Evolutionary conservation across 1,284 basidiomycete genomes (phyloP).

Genomic region (Leccinum cinnamomeum): DNA sequence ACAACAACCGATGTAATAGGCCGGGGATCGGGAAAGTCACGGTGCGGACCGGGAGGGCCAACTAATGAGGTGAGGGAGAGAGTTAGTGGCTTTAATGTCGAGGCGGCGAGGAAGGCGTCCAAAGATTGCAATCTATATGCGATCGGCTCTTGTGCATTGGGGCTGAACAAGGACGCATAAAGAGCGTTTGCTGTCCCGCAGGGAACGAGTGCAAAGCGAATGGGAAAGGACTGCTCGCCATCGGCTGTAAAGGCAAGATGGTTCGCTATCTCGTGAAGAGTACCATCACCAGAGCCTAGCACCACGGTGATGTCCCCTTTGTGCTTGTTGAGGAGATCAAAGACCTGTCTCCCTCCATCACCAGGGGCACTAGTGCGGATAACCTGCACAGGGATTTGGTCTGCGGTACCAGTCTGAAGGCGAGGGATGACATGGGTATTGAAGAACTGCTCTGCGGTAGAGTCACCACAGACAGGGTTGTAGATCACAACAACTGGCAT

Average conservation of each 20-base stretch:
- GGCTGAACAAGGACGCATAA: constrained; percentile 66
- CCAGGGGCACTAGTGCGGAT: constrained; percentile 51
- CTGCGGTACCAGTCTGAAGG: constrained; percentile 41
- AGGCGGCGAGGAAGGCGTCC: constrained; percentile 42
- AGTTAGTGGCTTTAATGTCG: constrained; percentile 49
- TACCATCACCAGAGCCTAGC: constrained; percentile 88
- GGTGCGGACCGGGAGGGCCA: constrained; percentile 30
- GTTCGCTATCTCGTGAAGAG: constrained; percentile 82
- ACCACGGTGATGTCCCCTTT: constrained; percentile 48
- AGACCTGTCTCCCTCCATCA: constrained; percentile 60
- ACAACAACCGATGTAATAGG: constrained; percentile 58
- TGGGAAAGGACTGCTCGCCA: constrained; percentile 14
- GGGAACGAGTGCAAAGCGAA: constrained; percentile 63
- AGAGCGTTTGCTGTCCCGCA: constrained; percentile 94
- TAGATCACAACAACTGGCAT: constrained; percentile 51
- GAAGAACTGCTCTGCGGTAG: constrained; percentile 49
- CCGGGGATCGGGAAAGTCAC: constrained; percentile 14
- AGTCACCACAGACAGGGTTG: constrained; percentile 50
- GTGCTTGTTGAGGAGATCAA: constrained; percentile 39
- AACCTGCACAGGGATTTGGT: constrained; percentile 40
- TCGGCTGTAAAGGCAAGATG: constrained; percentile 43
- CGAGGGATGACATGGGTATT: constrained; percentile 62
- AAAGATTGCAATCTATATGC: constrained; percentile 58
- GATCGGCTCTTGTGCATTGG: constrained; percentile 23
- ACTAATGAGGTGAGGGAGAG: constrained; percentile 55